Base-by-base conservation (phyloP, 192 early-diverging fungal genomes). In the Podila minutissima region DNA sequence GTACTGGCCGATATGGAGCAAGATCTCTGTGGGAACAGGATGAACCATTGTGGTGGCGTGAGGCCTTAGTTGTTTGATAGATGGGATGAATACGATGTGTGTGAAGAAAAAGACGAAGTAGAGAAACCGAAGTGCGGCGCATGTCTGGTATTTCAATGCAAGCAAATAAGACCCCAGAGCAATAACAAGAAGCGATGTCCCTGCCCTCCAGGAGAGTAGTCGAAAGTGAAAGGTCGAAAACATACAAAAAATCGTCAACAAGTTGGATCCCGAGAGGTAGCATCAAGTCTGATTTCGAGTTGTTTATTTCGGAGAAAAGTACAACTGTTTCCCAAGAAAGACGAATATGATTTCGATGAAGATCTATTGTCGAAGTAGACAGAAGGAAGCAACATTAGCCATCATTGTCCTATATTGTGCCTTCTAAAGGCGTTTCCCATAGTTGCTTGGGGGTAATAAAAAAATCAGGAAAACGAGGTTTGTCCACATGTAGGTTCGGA, bases 401-500 rank as follows among this genome's bases (percentile, higher is more conserved):
- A 61, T 20, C 41, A 17, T 60, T 35, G 31, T n/a, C 1, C 13
- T 28, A 15, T 20, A 31, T 69, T 0, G 41, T 28, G 7, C 20
- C 33, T n/a, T 41, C 60, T 24, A 29, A 7, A 62, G 59, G 53
- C 17, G 28, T 62, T 31, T 28, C 7, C 33, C 59, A 38, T 50
- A 26, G 15, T 2, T 33, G 10, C 28, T 2, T 61, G 38, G 10
- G 10, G 17, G 1, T 15, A 22, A 8, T 20, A 33, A 29, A 67
- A 29, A 35, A 59, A 72, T 72, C 76, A 79, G 70, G 66, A 73
- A 76, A 79, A 79, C 66, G 48, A 69, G 57, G 38, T 57, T 63
- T 83, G 71, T 83, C 82, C 75, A 74, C 85, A 87, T 73, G 26
- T 74, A 60, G 62, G 51, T 81, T 89, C 84, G 79, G 85, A 87